Conservation (phyloP, 192 early-diverging fungal species). For the Coemansia sp. region DNA sequence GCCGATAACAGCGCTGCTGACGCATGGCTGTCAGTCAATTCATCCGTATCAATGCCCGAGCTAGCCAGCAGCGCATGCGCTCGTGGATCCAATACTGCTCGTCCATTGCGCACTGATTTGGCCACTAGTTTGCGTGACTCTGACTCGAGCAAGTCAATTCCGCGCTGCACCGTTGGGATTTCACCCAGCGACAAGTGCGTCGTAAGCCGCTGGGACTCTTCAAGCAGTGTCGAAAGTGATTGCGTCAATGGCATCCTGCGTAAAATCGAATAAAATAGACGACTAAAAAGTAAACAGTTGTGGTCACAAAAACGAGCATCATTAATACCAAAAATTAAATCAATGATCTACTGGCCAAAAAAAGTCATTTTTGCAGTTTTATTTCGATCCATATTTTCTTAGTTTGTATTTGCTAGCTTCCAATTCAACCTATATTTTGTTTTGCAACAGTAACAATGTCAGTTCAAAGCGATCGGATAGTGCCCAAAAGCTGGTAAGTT, state of each 20-base stretch:
- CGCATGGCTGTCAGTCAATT: constrained; percentile 60
- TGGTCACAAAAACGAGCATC: too few relatives aligned
- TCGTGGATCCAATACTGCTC: constrained; percentile 28
- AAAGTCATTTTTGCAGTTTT: not conserved
- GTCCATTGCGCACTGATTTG: constrained; percentile 37
- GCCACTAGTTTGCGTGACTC: constrained; percentile 76
- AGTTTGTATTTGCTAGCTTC: not conserved
- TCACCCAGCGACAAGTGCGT: constrained; percentile 66
- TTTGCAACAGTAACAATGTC: constrained; percentile 12
- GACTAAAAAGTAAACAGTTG: too few relatives aligned
- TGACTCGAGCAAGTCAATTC: constrained; percentile 84
- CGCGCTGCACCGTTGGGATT: constrained; percentile 77
- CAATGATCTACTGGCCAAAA: too few relatives aligned
- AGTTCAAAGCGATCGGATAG: constrained; percentile 14
- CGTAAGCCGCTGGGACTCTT: constrained; percentile 75
- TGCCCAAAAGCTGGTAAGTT: constrained; percentile 51
- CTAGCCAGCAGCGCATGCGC: constrained; percentile 76
- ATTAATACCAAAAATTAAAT: too few relatives aligned
- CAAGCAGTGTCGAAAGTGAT: constrained; percentile 57
- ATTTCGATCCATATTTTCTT: not conserved
- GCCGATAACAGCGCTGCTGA: constrained; percentile 69
- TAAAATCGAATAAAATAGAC: too few relatives aligned
- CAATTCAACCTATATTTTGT: not conserved
- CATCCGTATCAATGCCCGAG: constrained; percentile 76
- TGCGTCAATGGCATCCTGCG: too few relatives aligned